These are phyloP conservation scores for Diphasiastrum complanatum DNA, from an alignment of 83 land plant species.

Conservation along the genomic window DNA sequence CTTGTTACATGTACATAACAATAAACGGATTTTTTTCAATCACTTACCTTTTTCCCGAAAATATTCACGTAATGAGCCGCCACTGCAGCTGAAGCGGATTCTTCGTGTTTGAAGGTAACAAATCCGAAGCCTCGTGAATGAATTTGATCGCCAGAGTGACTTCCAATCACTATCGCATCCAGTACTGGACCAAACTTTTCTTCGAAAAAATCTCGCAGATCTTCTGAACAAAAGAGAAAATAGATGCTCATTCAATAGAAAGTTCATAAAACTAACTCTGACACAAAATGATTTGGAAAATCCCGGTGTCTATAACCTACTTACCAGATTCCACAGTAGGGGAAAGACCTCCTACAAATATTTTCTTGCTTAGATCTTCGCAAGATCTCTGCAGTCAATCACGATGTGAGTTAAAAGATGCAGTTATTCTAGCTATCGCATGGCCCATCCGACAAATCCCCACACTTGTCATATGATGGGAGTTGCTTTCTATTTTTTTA, in stretches of 20 bases:
- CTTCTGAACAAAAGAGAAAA: constrained; percentile 28
- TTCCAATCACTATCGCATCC: constrained; percentile 53
- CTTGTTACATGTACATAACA: not conserved
- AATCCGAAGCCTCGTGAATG: constrained; percentile 39
- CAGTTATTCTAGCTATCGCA: constrained; percentile 1
- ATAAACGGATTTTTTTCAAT: not conserved
- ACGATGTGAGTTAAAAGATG: not conserved
- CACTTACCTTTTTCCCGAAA: constrained; percentile 47
- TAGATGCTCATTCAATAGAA: not conserved
- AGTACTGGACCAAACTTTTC: constrained; percentile 52
- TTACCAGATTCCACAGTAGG: constrained; percentile 53
- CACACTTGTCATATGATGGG: too few species aligned
- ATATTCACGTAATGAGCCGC: constrained; percentile 49
- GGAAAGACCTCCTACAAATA: constrained; percentile 61
- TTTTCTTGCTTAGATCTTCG: constrained; percentile 25
- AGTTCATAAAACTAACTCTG: not conserved
- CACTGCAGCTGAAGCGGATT: constrained; percentile 39
- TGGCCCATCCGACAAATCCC: too few species aligned
- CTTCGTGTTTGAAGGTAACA: constrained; percentile 32
- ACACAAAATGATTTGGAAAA: not conserved
- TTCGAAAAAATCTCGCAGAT: constrained; percentile 46
- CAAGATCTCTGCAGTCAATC: not conserved
- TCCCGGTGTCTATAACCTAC: not conserved
- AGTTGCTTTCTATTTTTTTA: too few species aligned
- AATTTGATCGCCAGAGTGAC: constrained; percentile 33